Base-by-base conservation (phyloP, 441 rosid genomes). In the Brassica hybrid region DNA sequence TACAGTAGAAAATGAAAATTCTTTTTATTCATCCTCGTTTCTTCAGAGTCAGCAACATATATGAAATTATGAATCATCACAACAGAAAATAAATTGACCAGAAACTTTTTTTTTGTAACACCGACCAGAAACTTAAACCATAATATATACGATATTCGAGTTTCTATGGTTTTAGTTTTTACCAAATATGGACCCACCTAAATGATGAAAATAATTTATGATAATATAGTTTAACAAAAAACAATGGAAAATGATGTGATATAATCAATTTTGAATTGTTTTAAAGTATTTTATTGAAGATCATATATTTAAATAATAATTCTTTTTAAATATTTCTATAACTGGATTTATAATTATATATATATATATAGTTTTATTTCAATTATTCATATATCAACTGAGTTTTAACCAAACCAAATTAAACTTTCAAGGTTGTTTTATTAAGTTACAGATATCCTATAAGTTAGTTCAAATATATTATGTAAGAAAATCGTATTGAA, bases 1-100 rank as follows among this genome's bases (percentile, higher is more conserved):
- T 16, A 76, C 45, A 63, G 7, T 17, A 2, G 8, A 54, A 23
- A 76, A 17, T 17, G 10, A 65, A 67, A 6, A 77, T 71, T 71
- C 32, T 43, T n/a, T 34, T 62, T 69, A 41, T 69, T 76, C 50
- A 25, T 21, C 1, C 4, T 62, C 13, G 45, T 43, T 50, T 63
- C 41, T 34, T 34, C 25, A 63, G 8, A 7, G 12, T 8, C 67
- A 30, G n/a, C 34, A 1, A 54, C 12, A 18, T 3, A 17, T 5
- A n/a, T 27, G n/a, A n/a, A 36, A 30, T n/a, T n/a, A 34, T 6
- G 38, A 34, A n/a, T 34, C 52, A 48, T n/a, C n/a, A n/a, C 38
- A 19, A 67, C 34, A 18, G 1, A 3, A 58, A 58, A 13, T n/a
- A n/a, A n/a, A n/a, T n/a, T n/a, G n/a, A n/a, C n/a, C n/a, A n/a